phyloP scores from a whole-genome alignment of 2,329 filamentous ascomycete genomes.

The Ploettnerulaceae sp. region DNA sequence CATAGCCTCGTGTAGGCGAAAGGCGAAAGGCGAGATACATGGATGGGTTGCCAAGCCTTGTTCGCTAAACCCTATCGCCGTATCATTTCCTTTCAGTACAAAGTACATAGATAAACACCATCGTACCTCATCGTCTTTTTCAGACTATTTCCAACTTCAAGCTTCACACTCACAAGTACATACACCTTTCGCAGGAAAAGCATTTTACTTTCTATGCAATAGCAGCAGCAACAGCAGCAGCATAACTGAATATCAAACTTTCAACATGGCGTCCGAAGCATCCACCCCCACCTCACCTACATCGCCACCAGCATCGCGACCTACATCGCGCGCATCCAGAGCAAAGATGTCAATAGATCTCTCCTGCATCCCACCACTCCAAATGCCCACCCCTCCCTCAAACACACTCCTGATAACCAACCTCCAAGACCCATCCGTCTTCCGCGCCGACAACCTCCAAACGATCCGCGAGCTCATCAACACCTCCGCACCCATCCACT shows the following conservation, averaged over 20 bases:
- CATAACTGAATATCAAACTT: background rate
- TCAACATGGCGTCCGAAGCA: constrained; percentile 9
- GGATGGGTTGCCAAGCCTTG: constrained; percentile 5
- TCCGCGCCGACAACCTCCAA: constrained; percentile 67
- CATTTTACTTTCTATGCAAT: background rate
- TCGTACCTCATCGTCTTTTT: too few relatives aligned
- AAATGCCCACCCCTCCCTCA: constrained; percentile 67
- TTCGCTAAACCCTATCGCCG: constrained; percentile 2
- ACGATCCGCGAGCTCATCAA: constrained; percentile 68
- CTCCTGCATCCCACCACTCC: constrained; percentile 63
- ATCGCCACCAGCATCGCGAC: constrained; percentile 26
- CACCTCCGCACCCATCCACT: constrained; percentile 65
- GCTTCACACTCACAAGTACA: background rate
- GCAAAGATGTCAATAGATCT: constrained; percentile 65
- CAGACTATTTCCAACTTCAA: too few relatives aligned
- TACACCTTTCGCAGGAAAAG: background rate
- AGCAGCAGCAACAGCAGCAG: background rate
- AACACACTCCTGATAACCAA: constrained; percentile 86
- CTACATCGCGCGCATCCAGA: constrained; percentile 24
- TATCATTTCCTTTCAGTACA: too few relatives aligned
- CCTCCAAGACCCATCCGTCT: constrained; percentile 67
- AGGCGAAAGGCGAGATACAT: constrained; percentile 3
- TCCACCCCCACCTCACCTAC: constrained; percentile 15
- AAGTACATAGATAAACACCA: too few relatives aligned
- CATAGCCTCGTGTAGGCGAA: constrained; percentile 10